Conservation (phyloP, 768 basidiomycete genomes). For the Gymnopilus dilepis region DNA sequence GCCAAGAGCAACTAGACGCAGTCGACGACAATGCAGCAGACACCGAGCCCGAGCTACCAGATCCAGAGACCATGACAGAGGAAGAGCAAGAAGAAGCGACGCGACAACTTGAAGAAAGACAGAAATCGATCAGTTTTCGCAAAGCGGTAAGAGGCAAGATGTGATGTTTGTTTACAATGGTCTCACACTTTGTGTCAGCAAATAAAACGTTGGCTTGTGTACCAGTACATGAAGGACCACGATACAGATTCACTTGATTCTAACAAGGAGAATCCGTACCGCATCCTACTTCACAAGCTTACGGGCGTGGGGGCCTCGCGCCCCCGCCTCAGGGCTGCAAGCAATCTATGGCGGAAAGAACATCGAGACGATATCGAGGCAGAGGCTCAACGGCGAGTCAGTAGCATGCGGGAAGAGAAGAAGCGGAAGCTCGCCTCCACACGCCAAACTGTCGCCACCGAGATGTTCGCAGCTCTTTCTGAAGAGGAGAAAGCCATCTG, state of each 20-base stretch:
- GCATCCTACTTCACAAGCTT: conserved; percentile 14
- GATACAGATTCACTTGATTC: conserved; percentile 10
- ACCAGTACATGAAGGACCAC: conserved; percentile 22
- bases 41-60: not conserved
- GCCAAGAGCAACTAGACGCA: not conserved
- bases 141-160: not conserved
- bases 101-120: not conserved
- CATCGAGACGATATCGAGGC: not conserved
- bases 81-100: not conserved
- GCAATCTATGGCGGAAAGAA: conserved; percentile 15
- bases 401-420: not conserved
- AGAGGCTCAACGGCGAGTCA: not conserved
- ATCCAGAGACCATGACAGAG: not conserved
- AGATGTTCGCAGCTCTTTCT: not conserved
- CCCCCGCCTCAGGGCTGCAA: conserved; percentile 1
- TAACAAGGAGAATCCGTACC: conserved; percentile 14
- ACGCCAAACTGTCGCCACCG: conserved; percentile 9
- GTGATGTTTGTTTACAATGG: not conserved
- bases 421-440: not conserved
- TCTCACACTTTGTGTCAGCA: conserved; percentile 9
- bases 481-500: conserved; percentile 3
- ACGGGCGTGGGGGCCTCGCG: not conserved
- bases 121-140: not conserved
- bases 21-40: conserved; percentile 17
- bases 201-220: conserved; percentile 22